A percentile compares a stretch with the other conserved stretches of the same genome.
Conservation (phyloP, 2,329 filamentous ascomycete species). For the Pseudogymnoascus sp. region DNA sequence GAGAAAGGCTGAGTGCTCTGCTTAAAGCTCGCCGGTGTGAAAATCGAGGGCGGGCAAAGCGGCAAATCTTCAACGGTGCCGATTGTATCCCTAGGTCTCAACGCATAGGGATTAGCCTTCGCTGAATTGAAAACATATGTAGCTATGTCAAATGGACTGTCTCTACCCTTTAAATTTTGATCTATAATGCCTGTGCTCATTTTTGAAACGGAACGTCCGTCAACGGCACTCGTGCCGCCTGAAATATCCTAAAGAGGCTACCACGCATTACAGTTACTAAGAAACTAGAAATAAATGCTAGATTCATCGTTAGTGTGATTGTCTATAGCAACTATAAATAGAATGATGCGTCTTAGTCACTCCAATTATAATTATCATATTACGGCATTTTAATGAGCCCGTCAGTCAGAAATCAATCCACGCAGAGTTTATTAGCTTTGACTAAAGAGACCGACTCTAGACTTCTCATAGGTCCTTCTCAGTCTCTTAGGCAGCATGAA, state of each 20-base stretch:
- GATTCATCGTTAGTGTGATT: not conserved
- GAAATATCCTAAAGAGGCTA: not conserved
- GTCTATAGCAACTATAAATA: not conserved
- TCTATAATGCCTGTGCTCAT: not conserved
- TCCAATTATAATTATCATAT: not conserved
- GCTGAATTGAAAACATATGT: not conserved
- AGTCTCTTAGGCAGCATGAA: not conserved
- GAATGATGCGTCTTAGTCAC: not conserved
- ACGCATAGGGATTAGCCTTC: not conserved
- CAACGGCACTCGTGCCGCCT: not conserved
- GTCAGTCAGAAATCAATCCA: not conserved
- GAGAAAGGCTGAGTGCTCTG: slow-evolving; percentile 58
- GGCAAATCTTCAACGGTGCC: slow-evolving; percentile 4
- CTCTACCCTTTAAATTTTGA: not conserved
- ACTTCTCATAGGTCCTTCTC: not conserved
- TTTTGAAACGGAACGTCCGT: not conserved
- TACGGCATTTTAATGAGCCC: not conserved
- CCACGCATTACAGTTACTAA: not conserved
- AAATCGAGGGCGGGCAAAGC: not conserved
- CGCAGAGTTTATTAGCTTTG: not conserved
- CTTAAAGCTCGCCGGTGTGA: not conserved
- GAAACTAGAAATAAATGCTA: not conserved
- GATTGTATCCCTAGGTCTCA: not conserved
- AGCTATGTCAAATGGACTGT: not conserved
- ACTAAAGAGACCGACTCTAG: not conserved